Evolutionary conservation across 225 moss, liverwort and hornwort species (phyloP), one percentile per base, ranked within the genome.

Genomic region (Marchantia paleacea): DNA sequence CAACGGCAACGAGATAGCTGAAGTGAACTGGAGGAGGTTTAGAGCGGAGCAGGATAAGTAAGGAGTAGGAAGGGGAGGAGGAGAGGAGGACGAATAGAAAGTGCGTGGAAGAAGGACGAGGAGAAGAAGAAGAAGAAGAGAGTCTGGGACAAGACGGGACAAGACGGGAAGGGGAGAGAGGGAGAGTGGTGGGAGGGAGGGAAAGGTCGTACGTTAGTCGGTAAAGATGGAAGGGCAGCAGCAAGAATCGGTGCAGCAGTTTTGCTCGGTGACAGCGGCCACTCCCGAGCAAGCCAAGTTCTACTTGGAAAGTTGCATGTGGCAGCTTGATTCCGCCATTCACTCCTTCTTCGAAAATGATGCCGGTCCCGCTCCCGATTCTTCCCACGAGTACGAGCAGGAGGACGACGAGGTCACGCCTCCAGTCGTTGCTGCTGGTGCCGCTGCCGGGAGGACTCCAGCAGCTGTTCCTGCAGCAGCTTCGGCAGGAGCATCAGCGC

Each of bases 261-360:
- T 96, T 78, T 93, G 92, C 69, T 86, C 81, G 3, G 89, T 96
- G 7, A 92, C 93, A 61, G 80, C 91, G 3, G 87, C 88, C 8
- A 89, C 80, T 65, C 89, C 84, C 4, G 90, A 89, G 69, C 92
- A 96, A 63, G 96, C 96, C 24, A 85, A 75, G 14, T 96, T 96
- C 29, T 94, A 77, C 77, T 81, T 96, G 82, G 93, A 96, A 82
- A 96, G 89, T 61, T 81, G 90, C 24, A 86, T 79, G 67, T 92
- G 96, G 96, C 80, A 93, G 68, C 85, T 93, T 1, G 93, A 90
- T 47, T 79, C 86, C 31, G 93, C 96, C 49, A 81, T 96, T 79
- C 91, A 90, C 47, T 89, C 92, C 8, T 93, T 84, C 51, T 93
- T 91, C 19, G 93, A 93, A 51, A 77, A 84, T 0, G 90, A 89